A percentile compares a stretch with the other conserved stretches of the same genome.
Conservation (phyloP, 306 rosid genomes). For the Myrica gale region DNA sequence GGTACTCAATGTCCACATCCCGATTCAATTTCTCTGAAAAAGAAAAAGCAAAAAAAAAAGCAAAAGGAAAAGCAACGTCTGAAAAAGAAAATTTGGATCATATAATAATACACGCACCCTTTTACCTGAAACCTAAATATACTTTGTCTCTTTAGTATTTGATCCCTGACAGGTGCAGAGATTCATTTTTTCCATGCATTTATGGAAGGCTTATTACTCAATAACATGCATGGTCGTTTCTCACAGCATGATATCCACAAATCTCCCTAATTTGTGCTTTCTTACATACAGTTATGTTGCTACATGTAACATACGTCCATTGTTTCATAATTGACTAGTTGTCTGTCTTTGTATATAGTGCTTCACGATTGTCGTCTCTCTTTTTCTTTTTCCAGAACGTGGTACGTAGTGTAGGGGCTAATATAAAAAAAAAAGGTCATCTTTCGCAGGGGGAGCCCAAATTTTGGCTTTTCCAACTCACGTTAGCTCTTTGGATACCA, state of each 20-base stretch:
- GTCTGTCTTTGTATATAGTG: too few species aligned
- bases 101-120: neutral
- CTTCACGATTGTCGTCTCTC: too few species aligned
- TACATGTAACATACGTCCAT: too few species aligned
- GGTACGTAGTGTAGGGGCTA: neutral
- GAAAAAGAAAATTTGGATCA: conserved; percentile 33
- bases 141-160: conserved; percentile 28
- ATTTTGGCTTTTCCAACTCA: conserved; percentile 20
- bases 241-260: too few species aligned
- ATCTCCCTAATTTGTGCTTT: too few species aligned
- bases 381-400: neutral
- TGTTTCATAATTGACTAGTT: too few species aligned
- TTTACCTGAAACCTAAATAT: conserved; percentile 12
- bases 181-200: neutral
- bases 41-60: conserved; percentile 25
- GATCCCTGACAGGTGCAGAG: neutral
- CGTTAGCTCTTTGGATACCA: conserved; percentile 63
- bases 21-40: conserved; percentile 18
- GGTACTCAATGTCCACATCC: conserved; percentile 52
- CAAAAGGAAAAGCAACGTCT: conserved; percentile 27
- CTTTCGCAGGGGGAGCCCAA: conserved; percentile 6
- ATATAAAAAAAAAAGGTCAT: neutral
- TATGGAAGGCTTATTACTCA: too few species aligned
- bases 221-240: too few species aligned
- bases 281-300: too few species aligned